Conservation (phyloP, 495 filamentous ascomycete species). For the Viridothelium virens region DNA sequence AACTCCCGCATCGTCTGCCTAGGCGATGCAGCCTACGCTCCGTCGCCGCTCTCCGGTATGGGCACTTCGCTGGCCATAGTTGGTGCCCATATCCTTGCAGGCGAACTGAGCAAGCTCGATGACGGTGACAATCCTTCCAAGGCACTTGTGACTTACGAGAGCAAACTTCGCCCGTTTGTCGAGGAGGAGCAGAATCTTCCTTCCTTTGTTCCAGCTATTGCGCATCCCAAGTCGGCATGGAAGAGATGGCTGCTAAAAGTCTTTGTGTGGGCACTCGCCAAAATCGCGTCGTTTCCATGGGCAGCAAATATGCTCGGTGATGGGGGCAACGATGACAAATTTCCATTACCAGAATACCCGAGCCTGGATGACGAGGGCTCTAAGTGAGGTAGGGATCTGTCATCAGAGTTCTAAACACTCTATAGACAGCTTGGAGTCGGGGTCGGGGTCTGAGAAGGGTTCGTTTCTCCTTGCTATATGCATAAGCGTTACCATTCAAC, state of each 20-base stretch:
- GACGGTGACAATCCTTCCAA: slow-evolving; percentile 13
- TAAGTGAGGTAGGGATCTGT: neutral
- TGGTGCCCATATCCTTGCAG: slow-evolving; percentile 16
- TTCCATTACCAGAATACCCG: slow-evolving; percentile 1
- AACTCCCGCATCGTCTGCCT: slow-evolving; percentile 13
- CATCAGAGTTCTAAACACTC: neutral
- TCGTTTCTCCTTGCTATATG: neutral
- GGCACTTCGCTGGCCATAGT: slow-evolving; percentile 14
- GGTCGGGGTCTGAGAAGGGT: neutral
- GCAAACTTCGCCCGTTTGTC: slow-evolving; percentile 18
- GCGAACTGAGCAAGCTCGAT: slow-evolving; percentile 18
- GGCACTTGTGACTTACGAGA: slow-evolving; percentile 21
- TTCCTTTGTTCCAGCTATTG: slow-evolving; percentile 16
- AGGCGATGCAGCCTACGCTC: slow-evolving; percentile 12
- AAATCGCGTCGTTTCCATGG: neutral
- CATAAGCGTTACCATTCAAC: neutral
- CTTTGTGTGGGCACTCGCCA: neutral
- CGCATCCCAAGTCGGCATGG: slow-evolving; percentile 17
- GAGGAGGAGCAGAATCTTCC: slow-evolving; percentile 21
- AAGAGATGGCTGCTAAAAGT: slow-evolving; percentile 16
- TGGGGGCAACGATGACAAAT: neutral
- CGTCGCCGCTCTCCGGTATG: slow-evolving; percentile 17
- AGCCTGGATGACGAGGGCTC: neutral
- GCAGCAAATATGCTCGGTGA: neutral
- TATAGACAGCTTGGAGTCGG: neutral